Base-by-base conservation (phyloP, 2,329 filamentous ascomycete species). In the Aureobasidium sp. region DNA sequence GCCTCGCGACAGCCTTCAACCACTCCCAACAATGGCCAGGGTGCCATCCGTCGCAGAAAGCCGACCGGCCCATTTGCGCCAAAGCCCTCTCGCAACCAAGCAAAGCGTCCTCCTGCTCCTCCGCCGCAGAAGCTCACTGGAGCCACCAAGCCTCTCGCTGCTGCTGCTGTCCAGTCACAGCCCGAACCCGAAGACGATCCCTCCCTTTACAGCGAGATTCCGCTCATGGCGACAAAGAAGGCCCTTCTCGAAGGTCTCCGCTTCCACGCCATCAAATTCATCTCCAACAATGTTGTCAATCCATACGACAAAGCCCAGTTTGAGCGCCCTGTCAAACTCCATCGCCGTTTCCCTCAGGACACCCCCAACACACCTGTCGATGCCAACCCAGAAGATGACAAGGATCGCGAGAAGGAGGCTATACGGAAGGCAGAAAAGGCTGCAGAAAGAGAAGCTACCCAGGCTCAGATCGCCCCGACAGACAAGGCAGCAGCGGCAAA, bases 381-480 rank as follows among this genome's bases (percentile, higher is more conserved):
- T 6, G 78, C 73, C 27, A 68, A 65, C 4, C 68, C 72, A 61
- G 73, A 87, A 60, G 89, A 90, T 39, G 89, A 91, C 68, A 82
- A 82, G 65, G 84, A 87, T 67, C 78, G 83, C 15, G 84, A 86
- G 70, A 78, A 79, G 63, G 73, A 83, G 62, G 83, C 84, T 66
- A 78, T 78, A 4, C 77, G 79, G 39, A 82, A 89, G 72, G 88
- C 88, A 0, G 91, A 95, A 67, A 87, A 90, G 61, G 90, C 96
- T 65, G 90, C 89, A 29, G 89, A 96, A 71, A 87, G 90, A 22
- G 91, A 93, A 20, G 84, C 90, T 41, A 94, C 96, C 68, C 82
- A 93, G 70, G 92, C 94, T 37, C 91, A 96, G 75, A 97, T 99
- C 70, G 94, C 94, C 0, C 94, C 94, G 0, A 88, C 90, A 1